These are phyloP conservation scores for Cymbopogon citratus DNA, from an alignment of 176 grass and related monocot species.

Conservation along the genomic window DNA sequence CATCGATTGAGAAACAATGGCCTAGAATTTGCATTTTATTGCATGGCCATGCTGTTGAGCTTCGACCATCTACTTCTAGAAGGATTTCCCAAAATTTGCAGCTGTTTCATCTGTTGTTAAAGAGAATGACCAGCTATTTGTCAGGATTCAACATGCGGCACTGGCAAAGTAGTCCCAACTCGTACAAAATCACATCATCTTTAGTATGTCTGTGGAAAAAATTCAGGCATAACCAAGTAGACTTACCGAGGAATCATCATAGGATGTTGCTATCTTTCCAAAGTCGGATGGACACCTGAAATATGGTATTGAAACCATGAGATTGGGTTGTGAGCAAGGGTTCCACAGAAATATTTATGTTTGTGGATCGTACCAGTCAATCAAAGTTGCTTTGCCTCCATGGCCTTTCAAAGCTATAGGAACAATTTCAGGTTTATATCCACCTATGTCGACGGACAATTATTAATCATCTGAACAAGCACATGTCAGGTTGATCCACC, in stretches of 20 bases:
- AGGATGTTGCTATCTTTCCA: constrained; percentile 76
- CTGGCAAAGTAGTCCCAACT: too few species aligned
- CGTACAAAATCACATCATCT: not conserved
- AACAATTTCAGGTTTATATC: constrained; percentile 48
- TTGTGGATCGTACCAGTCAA: constrained; percentile 60
- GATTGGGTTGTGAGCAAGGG: not conserved
- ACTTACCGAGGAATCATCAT: constrained; percentile 79
- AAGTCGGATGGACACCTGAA: constrained; percentile 74
- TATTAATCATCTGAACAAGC: too few species aligned
- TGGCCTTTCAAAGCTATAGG: constrained; percentile 64
- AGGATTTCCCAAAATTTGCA: too few species aligned
- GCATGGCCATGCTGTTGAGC: too few species aligned
- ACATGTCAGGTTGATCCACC: too few species aligned
- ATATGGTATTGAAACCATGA: constrained; percentile 29
- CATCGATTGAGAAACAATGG: too few species aligned
- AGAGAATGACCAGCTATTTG: too few species aligned
- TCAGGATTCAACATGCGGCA: too few species aligned
- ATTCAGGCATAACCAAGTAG: not conserved
- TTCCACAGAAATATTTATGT: not conserved
- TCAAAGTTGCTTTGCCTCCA: constrained; percentile 71
- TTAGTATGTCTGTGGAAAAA: not conserved
- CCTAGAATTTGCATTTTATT: too few species aligned
- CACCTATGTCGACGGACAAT: constrained; percentile 26
- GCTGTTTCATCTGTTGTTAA: too few species aligned
- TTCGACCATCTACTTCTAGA: too few species aligned